phyloP scores from a whole-genome alignment of 345 rosid genomes.

The Pistacia atlantica region DNA sequence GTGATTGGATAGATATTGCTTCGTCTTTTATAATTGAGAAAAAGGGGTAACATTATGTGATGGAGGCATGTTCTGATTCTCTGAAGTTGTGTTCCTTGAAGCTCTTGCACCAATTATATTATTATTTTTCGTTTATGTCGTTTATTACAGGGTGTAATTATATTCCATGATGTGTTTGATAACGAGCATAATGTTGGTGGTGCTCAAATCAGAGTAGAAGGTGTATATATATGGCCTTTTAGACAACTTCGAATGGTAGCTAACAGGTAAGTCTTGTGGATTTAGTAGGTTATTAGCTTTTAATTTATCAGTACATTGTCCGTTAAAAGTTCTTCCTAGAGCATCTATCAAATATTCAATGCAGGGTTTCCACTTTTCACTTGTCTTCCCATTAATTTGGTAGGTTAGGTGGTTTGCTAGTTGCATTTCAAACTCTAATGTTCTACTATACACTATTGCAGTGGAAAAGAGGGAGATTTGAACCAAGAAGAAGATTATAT shows the following conservation, averaged over 20 bases:
- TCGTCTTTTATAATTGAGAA: background rate
- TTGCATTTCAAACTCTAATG: constrained; percentile 20
- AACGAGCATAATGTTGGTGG: constrained; percentile 90
- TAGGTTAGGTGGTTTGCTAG: constrained; percentile 8
- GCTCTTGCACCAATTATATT: too few relatives aligned
- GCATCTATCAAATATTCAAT: constrained; percentile 4
- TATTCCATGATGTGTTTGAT: constrained; percentile 94
- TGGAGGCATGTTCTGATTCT: background rate
- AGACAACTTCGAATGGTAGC: constrained; percentile 97
- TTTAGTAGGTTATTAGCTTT: background rate
- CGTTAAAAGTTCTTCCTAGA: background rate
- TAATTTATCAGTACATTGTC: background rate
- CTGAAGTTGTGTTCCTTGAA: background rate
- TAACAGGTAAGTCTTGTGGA: constrained; percentile 58
- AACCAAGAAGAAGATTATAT: constrained; percentile 89
- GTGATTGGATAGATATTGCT: background rate
- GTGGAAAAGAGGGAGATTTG: constrained; percentile 78
- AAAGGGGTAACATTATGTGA: background rate
- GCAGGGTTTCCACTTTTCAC: background rate
- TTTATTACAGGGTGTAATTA: constrained; percentile 80
- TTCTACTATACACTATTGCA: constrained; percentile 31
- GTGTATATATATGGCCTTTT: constrained; percentile 99
- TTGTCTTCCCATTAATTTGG: background rate
- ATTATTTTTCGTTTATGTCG: constrained; percentile 13
- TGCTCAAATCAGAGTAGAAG: constrained; percentile 93